These are phyloP conservation scores for Blastocrithidia nonstop DNA, from an alignment of 208 protist genomes.

Conservation along the genomic window DNA sequence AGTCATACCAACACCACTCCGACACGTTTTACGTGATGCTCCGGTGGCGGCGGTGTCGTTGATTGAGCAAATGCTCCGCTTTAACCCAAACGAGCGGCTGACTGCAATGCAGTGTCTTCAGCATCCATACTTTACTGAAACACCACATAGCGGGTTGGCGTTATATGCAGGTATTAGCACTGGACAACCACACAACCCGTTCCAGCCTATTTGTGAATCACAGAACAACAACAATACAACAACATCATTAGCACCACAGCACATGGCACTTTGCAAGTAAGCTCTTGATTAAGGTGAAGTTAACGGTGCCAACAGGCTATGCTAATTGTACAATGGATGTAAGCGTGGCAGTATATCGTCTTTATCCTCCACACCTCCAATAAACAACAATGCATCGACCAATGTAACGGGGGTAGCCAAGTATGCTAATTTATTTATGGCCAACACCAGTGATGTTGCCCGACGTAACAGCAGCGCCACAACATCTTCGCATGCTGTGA, in stretches of 20 bases:
- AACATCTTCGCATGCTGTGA: no score
- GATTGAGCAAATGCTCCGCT: constrained; percentile 90
- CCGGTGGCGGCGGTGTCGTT: constrained; percentile 89
- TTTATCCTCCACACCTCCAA: no score
- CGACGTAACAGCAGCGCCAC: no score
- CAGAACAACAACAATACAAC: constrained; percentile 11
- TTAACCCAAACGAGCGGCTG: constrained; percentile 91
- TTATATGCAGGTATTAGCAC: constrained; percentile 71
- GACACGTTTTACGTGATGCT: constrained; percentile 80
- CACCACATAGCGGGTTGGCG: constrained; percentile 45
- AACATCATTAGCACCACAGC: constrained; percentile 24
- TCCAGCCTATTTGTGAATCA: constrained; percentile 29
- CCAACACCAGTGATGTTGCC: no score
- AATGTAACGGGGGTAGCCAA: no score
- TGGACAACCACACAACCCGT: constrained; percentile 82
- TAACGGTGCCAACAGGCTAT: no score
- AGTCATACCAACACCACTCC: constrained; percentile 73
- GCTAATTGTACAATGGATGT: no score
- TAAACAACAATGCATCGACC: no score
- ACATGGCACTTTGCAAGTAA: constrained; percentile 7
- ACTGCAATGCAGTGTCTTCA: constrained; percentile 87
- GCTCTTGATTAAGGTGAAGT: no score
- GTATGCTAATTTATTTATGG: no score
- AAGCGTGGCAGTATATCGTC: no score
- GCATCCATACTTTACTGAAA: constrained; percentile 94